Conservation (phyloP, 2,329 filamentous ascomycete genomes). For the Bimuria novae-zelandiae region DNA sequence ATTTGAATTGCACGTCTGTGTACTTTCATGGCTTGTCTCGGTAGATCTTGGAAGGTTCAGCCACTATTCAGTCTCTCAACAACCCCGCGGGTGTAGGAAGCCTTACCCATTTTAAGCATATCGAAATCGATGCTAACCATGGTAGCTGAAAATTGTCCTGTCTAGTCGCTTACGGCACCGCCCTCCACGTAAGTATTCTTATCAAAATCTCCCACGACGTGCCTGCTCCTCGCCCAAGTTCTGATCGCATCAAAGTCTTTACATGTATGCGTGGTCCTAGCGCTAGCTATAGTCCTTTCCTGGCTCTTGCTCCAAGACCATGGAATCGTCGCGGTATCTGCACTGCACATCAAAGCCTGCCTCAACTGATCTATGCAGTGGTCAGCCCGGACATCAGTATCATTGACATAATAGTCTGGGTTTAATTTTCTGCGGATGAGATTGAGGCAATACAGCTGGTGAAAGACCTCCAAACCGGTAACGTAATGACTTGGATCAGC, state of each 20-base stretch:
- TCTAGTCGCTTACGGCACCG: background rate
- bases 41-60: too few species aligned
- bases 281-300: background rate
- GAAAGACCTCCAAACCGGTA: slow-evolving; percentile 3
- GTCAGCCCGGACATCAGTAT: background rate
- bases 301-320: background rate
- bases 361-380: slow-evolving; percentile 1
- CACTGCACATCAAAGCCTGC: slow-evolving; percentile 1
- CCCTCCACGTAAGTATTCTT: slow-evolving; percentile 1
- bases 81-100: too few species aligned
- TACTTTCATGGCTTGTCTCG: too few species aligned
- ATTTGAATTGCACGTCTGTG: too few species aligned
- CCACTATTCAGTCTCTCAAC: too few species aligned
- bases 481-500: background rate
- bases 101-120: too few species aligned
- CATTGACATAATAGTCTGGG: background rate
- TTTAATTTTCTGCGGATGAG: background rate
- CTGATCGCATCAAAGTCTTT: background rate
- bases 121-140: background rate
- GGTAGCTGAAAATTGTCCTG: too few species aligned
- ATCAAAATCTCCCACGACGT: background rate
- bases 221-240: background rate
- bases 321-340: slow-evolving; percentile 1
- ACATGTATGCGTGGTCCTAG: slow-evolving; percentile 3
- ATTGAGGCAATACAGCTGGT: slow-evolving; percentile 1